These are phyloP conservation scores for Podila epicladia DNA, from an alignment of 192 early-diverging fungal species.

Conservation along the genomic window DNA sequence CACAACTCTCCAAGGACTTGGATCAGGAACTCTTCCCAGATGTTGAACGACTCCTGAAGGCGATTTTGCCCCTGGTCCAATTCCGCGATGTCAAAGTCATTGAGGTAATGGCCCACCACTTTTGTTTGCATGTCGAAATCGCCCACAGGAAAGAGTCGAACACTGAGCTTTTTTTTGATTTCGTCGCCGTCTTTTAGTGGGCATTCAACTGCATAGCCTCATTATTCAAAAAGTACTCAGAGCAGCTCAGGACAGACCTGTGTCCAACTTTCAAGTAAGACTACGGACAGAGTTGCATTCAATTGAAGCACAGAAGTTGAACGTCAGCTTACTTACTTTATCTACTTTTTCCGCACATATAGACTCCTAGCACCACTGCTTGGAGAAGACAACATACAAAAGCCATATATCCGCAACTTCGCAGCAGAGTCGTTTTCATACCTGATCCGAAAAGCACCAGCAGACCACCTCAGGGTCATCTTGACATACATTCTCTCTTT, in stretches of 20 bases:
- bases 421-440: slow-evolving; percentile 93
- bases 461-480: slow-evolving; percentile 66
- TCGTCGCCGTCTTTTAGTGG: slow-evolving; percentile 49
- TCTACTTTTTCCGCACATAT: neutral
- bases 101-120: slow-evolving; percentile 62
- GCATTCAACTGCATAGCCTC: slow-evolving; percentile 90
- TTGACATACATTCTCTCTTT: slow-evolving; percentile 70
- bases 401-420: slow-evolving; percentile 85
- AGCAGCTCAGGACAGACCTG: slow-evolving; percentile 73
- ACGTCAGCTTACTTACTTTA: neutral
- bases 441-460: slow-evolving; percentile 82
- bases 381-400: slow-evolving; percentile 69
- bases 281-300: neutral
- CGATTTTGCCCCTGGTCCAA: slow-evolving; percentile 74
- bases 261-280: slow-evolving; percentile 76
- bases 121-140: neutral
- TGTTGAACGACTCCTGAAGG: slow-evolving; percentile 71
- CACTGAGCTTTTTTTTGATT: neutral
- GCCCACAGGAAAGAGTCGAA: too few relatives aligned
- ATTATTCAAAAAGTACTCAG: slow-evolving; percentile 90
- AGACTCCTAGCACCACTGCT: slow-evolving; percentile 81
- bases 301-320: neutral
- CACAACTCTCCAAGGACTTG: slow-evolving; percentile 90
- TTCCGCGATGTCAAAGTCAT: slow-evolving; percentile 75
- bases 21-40: slow-evolving; percentile 89